Percentiles rank a stretch among this genome's conserved stretches.
Evolutionary conservation across 2,329 filamentous ascomycete genomes (phyloP).

Genomic region (Alternaria incomplexa): DNA sequence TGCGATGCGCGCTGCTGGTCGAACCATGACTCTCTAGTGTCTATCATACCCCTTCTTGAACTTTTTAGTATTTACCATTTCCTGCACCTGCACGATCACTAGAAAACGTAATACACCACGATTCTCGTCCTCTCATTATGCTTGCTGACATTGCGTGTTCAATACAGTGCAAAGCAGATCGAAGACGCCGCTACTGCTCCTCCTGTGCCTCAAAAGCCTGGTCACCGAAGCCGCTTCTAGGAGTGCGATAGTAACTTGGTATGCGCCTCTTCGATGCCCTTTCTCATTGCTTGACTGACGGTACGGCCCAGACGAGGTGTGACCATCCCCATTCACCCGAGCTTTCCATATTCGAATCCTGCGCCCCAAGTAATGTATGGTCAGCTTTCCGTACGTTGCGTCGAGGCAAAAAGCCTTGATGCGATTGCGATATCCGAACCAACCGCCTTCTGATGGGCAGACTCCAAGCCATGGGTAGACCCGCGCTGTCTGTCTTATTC

Average conservation of each 20-base stretch:
- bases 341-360: not conserved
- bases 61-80: constrained; percentile 22
- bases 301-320: constrained; percentile 8
- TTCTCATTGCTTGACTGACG: not conserved
- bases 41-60: constrained; percentile 9
- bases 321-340: constrained; percentile 1
- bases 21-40: constrained; percentile 2
- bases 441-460: not conserved
- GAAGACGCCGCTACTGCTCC: constrained; percentile 10
- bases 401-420: not conserved
- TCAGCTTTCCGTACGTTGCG: not conserved
- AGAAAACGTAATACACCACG: constrained; percentile 39
- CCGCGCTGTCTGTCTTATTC: not conserved
- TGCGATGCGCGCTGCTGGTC: constrained; percentile 1
- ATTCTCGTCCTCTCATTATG: constrained; percentile 17
- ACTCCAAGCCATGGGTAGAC: not conserved
- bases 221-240: constrained; percentile 24
- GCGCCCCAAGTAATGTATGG: constrained; percentile 9
- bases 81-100: constrained; percentile 28
- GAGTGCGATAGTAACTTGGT: constrained; percentile 7
- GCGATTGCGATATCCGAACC: not conserved
- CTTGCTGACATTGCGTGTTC: constrained; percentile 11
- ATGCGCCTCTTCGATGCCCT: not conserved
- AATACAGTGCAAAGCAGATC: constrained; percentile 17
- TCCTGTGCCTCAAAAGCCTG: constrained; percentile 10